phyloP scores from a whole-genome alignment of 2,329 filamentous ascomycete species.

The Pseudogymnoascus pannorum region DNA sequence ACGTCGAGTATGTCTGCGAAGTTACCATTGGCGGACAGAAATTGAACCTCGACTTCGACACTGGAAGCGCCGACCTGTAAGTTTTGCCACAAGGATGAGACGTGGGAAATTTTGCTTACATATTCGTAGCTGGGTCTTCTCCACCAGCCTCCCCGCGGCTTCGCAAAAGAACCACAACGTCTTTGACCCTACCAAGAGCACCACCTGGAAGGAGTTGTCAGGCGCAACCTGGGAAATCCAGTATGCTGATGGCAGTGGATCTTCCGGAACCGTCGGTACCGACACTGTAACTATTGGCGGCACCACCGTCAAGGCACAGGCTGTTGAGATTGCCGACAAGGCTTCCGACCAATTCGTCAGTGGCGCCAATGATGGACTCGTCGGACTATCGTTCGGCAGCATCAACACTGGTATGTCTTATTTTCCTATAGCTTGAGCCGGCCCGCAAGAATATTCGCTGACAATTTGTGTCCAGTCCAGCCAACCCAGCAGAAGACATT shows the following conservation, averaged over 20 bases:
- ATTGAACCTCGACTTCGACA: slow-evolving; percentile 28
- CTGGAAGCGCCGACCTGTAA: slow-evolving; percentile 27
- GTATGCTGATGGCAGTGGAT: slow-evolving; percentile 32
- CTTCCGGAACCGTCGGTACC: slow-evolving; percentile 26
- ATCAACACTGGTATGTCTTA: slow-evolving; percentile 24
- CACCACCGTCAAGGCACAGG: slow-evolving; percentile 26
- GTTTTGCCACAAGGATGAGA: slow-evolving; percentile 11
- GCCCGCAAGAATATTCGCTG: background rate
- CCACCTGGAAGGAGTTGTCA: slow-evolving; percentile 20
- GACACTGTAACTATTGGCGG: slow-evolving; percentile 29
- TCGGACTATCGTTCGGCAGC: slow-evolving; percentile 45
- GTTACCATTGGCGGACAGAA: slow-evolving; percentile 24
- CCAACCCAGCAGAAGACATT: slow-evolving; percentile 25
- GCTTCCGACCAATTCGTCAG: slow-evolving; percentile 26
- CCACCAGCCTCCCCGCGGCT: slow-evolving; percentile 18
- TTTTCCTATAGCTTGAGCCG: background rate
- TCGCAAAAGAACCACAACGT: slow-evolving; percentile 17
- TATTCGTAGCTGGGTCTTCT: slow-evolving; percentile 26
- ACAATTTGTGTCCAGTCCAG: slow-evolving; percentile 15
- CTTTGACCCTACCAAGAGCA: slow-evolving; percentile 21
- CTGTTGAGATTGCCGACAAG: slow-evolving; percentile 26
- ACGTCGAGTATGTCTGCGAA: slow-evolving; percentile 24
- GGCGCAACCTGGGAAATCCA: slow-evolving; percentile 25
- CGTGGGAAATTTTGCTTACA: background rate
- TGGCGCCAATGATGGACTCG: slow-evolving; percentile 45